Conservation (phyloP, 2,329 filamentous ascomycete species). For the Westerdykella aurantiaca region DNA sequence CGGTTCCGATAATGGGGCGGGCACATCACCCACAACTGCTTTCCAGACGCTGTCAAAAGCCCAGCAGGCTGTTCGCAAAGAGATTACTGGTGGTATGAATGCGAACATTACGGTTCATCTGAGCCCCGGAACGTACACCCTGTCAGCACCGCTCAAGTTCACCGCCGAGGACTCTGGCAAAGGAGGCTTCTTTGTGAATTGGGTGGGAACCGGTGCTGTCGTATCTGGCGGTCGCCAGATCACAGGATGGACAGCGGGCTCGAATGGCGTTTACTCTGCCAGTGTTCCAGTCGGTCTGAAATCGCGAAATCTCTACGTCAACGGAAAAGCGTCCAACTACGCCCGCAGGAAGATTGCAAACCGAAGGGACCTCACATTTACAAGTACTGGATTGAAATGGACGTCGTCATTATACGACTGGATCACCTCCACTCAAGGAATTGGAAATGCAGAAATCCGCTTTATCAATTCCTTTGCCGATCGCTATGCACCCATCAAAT, state of each 20-base stretch:
- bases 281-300: constrained; percentile 8
- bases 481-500: constrained; percentile 9
- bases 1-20: constrained; percentile 2
- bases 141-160: constrained; percentile 8
- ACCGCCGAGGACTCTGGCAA: constrained; percentile 9
- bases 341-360: constrained; percentile 11
- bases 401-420: constrained; percentile 7
- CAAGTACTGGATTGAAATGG: constrained; percentile 9
- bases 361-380: constrained; percentile 10
- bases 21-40: constrained; percentile 1
- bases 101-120: constrained; percentile 9
- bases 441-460: constrained; percentile 9
- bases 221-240: constrained; percentile 9
- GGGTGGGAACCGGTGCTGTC: constrained; percentile 6
- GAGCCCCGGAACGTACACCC: constrained; percentile 7
- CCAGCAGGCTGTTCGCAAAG: constrained; percentile 8
- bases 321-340: constrained; percentile 12
- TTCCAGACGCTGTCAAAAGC: constrained; percentile 8
- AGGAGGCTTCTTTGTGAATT: constrained; percentile 9
- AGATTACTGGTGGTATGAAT: constrained; percentile 2
- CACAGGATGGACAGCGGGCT: constrained; percentile 7
- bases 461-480: constrained; percentile 15
- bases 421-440: constrained; percentile 11
- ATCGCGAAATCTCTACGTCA: constrained; percentile 12
- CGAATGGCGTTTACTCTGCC: constrained; percentile 9